Conservation (phyloP, 2,329 filamentous ascomycete genomes). For the Sclerotinia glacialis region DNA sequence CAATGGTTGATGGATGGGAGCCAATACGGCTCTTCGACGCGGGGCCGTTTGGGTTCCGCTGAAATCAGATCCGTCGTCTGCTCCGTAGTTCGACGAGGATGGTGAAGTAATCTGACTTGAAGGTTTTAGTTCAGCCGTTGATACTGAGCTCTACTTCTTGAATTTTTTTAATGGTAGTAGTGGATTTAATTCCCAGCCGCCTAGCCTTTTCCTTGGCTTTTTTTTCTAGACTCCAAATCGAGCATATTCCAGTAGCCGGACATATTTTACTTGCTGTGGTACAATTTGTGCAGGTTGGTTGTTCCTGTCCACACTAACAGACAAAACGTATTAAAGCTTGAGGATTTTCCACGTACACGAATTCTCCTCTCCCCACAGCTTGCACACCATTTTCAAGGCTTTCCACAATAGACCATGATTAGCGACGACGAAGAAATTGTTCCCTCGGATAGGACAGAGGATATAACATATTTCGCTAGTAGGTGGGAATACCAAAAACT, state of each 20-base stretch:
- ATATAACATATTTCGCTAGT: background rate
- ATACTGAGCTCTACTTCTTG: background rate
- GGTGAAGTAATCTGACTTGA: background rate
- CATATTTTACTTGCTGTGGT: conserved; percentile 50
- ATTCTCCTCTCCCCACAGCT: conserved; percentile 15
- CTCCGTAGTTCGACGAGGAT: background rate
- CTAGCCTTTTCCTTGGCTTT: conserved; percentile 41
- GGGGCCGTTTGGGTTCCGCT: background rate
- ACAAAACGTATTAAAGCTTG: background rate
- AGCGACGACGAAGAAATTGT: background rate
- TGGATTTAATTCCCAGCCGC: conserved; percentile 20
- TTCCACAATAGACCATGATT: conserved; percentile 24
- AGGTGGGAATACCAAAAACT: background rate
- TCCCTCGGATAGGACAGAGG: background rate
- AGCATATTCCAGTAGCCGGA: conserved; percentile 54
- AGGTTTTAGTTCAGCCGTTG: background rate
- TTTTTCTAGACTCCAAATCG: conserved; percentile 56
- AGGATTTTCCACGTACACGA: background rate
- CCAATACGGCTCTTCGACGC: background rate
- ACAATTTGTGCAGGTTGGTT: conserved; percentile 53
- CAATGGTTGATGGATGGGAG: conserved; percentile 11
- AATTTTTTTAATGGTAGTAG: background rate
- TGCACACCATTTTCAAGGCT: conserved; percentile 22
- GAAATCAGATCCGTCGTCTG: conserved; percentile 3
- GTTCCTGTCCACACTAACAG: conserved; percentile 50